Conservation (phyloP, 306 rosid species). For the Rosa lucieae region DNA sequence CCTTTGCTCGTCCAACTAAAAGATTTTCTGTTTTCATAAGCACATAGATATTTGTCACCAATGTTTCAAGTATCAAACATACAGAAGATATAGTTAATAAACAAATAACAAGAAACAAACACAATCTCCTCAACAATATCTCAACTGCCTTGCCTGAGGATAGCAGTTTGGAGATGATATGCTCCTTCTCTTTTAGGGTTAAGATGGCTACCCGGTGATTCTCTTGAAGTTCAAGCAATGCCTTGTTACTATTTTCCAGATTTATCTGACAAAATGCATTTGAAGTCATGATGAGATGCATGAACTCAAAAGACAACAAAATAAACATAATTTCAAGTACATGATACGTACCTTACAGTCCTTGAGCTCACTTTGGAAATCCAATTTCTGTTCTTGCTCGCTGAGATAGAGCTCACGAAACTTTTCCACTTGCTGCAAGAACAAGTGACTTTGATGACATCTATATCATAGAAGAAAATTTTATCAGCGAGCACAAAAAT, state of each 20-base stretch:
- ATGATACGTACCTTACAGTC: slow-evolving; percentile 61
- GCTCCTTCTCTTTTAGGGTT: slow-evolving; percentile 72
- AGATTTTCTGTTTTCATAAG: slow-evolving; percentile 57
- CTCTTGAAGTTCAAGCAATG: slow-evolving; percentile 71
- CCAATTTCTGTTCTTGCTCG: slow-evolving; percentile 78
- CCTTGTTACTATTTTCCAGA: slow-evolving; percentile 53
- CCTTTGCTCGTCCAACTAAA: slow-evolving; percentile 74
- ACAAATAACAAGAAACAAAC: not conserved
- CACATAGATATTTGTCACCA: slow-evolving; percentile 17
- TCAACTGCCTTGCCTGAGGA: slow-evolving; percentile 56
- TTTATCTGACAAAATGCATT: slow-evolving; percentile 40
- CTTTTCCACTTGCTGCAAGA: slow-evolving; percentile 68
- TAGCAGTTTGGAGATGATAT: slow-evolving; percentile 62
- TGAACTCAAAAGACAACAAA: not conserved
- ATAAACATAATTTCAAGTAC: not conserved
- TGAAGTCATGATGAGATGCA: not conserved
- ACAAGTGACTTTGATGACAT: slow-evolving; percentile 13
- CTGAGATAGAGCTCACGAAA: slow-evolving; percentile 68
- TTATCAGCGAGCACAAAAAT: slow-evolving; percentile 9
- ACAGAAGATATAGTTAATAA: not conserved
- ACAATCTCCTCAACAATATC: not conserved
- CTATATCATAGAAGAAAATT: slow-evolving; percentile 10
- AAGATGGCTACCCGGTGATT: slow-evolving; percentile 51
- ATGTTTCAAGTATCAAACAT: not conserved
- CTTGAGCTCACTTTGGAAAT: slow-evolving; percentile 67